phyloP scores from a whole-genome alignment of 306 rosid species.

The Albizia julibrissin region DNA sequence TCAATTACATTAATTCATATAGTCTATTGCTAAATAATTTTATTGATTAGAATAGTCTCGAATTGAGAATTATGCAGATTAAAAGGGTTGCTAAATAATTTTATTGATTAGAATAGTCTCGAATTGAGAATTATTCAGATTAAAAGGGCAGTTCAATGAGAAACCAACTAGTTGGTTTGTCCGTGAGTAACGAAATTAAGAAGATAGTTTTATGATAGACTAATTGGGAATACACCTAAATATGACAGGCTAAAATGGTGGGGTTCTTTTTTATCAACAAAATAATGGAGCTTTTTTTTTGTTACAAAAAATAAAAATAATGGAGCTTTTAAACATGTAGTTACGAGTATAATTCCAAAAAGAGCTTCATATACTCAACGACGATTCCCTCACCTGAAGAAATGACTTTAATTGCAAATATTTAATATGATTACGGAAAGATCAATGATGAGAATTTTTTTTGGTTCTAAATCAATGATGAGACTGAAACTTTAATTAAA shows the following conservation, averaged over 20 bases:
- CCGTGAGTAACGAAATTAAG: not conserved
- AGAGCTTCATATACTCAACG: not conserved
- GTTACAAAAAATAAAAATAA: too few relatives aligned
- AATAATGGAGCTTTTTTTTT: not conserved
- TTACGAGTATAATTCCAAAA: not conserved
- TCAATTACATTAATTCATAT: too few relatives aligned
- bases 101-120: too few relatives aligned
- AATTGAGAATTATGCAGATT: too few relatives aligned
- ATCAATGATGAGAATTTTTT: not conserved
- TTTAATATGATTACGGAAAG: not conserved
- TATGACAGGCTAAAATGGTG: not conserved
- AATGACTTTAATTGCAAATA: not conserved
- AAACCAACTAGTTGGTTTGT: too few relatives aligned
- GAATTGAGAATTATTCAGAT: too few relatives aligned
- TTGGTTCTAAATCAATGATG: too few relatives aligned
- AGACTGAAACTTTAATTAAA: too few relatives aligned
- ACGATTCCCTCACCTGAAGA: not conserved
- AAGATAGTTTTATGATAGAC: not conserved
- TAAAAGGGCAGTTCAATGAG: too few relatives aligned
- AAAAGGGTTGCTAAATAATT: too few relatives aligned
- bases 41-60: too few relatives aligned
- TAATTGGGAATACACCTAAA: not conserved
- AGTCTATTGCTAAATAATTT: too few relatives aligned
- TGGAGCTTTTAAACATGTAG: not conserved
- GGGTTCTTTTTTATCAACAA: not conserved